Evolutionary conservation across 1,284 basidiomycete genomes (phyloP).

Genomic region (Lignosus rhinocerotis): DNA sequence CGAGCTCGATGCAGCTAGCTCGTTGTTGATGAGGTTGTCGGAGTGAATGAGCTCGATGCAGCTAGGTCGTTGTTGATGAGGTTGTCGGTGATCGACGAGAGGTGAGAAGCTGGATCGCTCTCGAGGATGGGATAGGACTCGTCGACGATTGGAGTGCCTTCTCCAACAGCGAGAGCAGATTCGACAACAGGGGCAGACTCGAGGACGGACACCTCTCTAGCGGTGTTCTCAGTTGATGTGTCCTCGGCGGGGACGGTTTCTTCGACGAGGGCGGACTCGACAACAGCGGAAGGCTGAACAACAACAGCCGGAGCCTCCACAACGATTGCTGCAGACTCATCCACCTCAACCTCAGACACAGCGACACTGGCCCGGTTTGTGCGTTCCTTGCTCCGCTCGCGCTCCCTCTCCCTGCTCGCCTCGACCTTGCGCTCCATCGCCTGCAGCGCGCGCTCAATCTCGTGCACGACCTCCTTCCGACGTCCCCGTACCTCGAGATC

Average conservation of each 20-base stretch:
- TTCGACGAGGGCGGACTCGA: not conserved
- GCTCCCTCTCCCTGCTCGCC: slow-evolving; percentile 34
- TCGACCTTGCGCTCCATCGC: slow-evolving; percentile 42
- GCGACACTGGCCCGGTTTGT: slow-evolving; percentile 4
- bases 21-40: no score
- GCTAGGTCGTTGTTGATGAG: no score
- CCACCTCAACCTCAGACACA: not conserved
- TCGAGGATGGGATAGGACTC: not conserved
- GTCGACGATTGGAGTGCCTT: not conserved
- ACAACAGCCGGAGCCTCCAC: not conserved
- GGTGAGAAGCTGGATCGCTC: not conserved
- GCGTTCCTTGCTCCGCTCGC: slow-evolving; percentile 16
- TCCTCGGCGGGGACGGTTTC: not conserved
- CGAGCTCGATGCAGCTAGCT: no score
- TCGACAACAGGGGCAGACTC: not conserved
- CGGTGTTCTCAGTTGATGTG: no score
- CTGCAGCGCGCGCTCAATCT: slow-evolving; percentile 61
- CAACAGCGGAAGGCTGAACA: not conserved
- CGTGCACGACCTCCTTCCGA: slow-evolving; percentile 57
- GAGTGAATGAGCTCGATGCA: no score
- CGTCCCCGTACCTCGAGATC: slow-evolving; percentile 54
- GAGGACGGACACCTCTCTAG: not conserved
- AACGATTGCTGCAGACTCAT: not conserved
- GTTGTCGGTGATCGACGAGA: no score
- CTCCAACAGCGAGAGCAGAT: not conserved